Evolutionary conservation across 305 asterid genomes (phyloP).

Genomic region (Lippia alba): DNA sequence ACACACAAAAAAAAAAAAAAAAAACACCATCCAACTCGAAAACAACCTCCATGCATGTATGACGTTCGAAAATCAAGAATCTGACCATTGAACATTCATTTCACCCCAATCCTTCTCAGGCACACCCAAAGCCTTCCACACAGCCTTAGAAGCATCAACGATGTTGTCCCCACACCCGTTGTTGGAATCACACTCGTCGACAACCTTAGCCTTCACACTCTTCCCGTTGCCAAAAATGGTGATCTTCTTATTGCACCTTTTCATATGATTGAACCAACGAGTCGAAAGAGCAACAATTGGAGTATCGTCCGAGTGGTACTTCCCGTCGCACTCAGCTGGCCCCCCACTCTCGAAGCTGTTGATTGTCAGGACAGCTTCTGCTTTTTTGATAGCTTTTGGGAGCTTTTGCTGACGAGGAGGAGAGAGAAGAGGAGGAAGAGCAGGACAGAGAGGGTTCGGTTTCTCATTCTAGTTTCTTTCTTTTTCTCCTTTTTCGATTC

Average conservation of each 20-base stretch:
- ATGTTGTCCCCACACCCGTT: conserved; percentile 45
- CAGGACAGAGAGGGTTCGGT: no score
- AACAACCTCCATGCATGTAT: not conserved
- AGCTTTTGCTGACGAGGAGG: not conserved
- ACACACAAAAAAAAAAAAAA: not conserved
- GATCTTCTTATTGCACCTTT: conserved; percentile 42
- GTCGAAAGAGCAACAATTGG: conserved; percentile 49
- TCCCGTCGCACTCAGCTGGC: conserved; percentile 50
- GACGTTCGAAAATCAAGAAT: conserved; percentile 12
- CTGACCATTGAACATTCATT: conserved; percentile 36
- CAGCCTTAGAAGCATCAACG: conserved; percentile 44
- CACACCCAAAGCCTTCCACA: conserved; percentile 39
- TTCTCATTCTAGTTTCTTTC: no score
- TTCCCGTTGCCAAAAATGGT: conserved; percentile 44
- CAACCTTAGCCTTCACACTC: conserved; percentile 45
- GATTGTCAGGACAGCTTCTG: conserved; percentile 45
- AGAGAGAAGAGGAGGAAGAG: no score
- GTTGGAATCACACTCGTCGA: conserved; percentile 50
- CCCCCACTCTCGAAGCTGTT: conserved; percentile 47
- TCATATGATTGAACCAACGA: conserved; percentile 52
- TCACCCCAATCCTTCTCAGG: conserved; percentile 34
- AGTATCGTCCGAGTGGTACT: conserved; percentile 49
- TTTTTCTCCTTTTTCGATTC: no score
- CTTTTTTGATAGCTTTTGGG: conserved; percentile 36
- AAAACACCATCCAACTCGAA: no score